phyloP scores from a whole-genome alignment of 331 rosid species.

The Phaseolus coccineus region DNA sequence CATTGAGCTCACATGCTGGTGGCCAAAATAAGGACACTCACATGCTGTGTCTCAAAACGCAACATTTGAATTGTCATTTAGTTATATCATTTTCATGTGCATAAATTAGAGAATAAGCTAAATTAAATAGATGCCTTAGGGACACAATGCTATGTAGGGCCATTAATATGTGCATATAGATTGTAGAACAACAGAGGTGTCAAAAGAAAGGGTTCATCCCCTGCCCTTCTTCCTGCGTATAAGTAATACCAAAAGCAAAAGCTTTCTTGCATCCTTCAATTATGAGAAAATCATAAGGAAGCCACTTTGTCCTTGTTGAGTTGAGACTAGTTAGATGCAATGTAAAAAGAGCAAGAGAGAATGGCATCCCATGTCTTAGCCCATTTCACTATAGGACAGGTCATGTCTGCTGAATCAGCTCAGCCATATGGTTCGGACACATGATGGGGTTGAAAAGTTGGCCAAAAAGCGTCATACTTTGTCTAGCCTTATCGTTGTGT shows the following conservation, averaged over 20 bases:
- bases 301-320: slow-evolving; percentile 12
- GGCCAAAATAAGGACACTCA: slow-evolving; percentile 46
- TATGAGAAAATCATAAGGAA: slow-evolving; percentile 32
- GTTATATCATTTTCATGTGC: slow-evolving; percentile 54
- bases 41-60: slow-evolving; percentile 62
- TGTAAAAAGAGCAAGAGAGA: slow-evolving; percentile 52
- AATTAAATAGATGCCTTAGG: slow-evolving; percentile 33
- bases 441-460: slow-evolving; percentile 53
- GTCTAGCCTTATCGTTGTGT: slow-evolving; percentile 37
- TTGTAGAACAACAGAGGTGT: slow-evolving; percentile 24
- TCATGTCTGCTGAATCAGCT: slow-evolving; percentile 62
- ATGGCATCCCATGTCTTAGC: slow-evolving; percentile 65
- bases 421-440: slow-evolving; percentile 37
- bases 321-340: slow-evolving; percentile 62
- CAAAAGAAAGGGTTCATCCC: slow-evolving; percentile 24
- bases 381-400: slow-evolving; percentile 48
- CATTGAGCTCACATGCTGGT: slow-evolving; percentile 57
- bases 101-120: slow-evolving; percentile 33
- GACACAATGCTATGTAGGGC: slow-evolving; percentile 50
- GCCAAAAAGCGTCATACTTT: slow-evolving; percentile 49
- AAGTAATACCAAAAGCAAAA: slow-evolving; percentile 51
- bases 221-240: slow-evolving; percentile 13
- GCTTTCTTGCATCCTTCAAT: slow-evolving; percentile 31
- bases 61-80: slow-evolving; percentile 49
- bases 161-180: slow-evolving; percentile 34